phyloP scores from a whole-genome alignment of 345 rosid genomes.

The Mangifera indica region DNA sequence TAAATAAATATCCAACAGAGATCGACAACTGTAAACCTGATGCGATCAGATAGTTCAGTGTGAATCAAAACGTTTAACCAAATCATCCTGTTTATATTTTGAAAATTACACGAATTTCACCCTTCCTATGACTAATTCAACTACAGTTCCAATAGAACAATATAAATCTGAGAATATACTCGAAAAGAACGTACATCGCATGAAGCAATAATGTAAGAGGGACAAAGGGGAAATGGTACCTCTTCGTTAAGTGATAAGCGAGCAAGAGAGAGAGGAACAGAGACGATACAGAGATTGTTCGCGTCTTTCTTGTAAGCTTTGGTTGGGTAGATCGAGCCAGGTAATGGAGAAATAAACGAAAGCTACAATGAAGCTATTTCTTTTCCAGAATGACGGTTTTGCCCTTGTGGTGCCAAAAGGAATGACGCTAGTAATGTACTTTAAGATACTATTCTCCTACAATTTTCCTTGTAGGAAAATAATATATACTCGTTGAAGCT shows the following conservation, averaged over 20 bases:
- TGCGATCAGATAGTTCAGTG: slow-evolving; percentile 7
- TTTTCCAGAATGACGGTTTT: slow-evolving; percentile 21
- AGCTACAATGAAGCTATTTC: slow-evolving; percentile 27
- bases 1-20: background rate
- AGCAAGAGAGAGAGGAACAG: slow-evolving; percentile 12
- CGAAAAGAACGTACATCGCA: background rate
- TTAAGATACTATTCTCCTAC: too few species aligned
- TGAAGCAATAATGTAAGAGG: background rate
- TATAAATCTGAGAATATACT: slow-evolving; percentile 7
- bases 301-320: slow-evolving; percentile 9
- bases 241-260: slow-evolving; percentile 14
- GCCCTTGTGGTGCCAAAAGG: background rate
- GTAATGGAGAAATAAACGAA: slow-evolving; percentile 15
- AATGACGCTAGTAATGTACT: background rate
- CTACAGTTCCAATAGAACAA: background rate
- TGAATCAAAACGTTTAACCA: background rate
- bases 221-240: slow-evolving; percentile 8
- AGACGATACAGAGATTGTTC: slow-evolving; percentile 1
- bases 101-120: slow-evolving; percentile 7
- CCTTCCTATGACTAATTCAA: background rate
- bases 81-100: slow-evolving; percentile 4
- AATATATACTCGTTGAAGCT: too few species aligned
- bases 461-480: too few species aligned
- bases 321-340: slow-evolving; percentile 22
- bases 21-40: slow-evolving; percentile 6